These are phyloP conservation scores for Stenogyne calaminthoides DNA, from an alignment of 305 asterid genomes.

Conservation along the genomic window DNA sequence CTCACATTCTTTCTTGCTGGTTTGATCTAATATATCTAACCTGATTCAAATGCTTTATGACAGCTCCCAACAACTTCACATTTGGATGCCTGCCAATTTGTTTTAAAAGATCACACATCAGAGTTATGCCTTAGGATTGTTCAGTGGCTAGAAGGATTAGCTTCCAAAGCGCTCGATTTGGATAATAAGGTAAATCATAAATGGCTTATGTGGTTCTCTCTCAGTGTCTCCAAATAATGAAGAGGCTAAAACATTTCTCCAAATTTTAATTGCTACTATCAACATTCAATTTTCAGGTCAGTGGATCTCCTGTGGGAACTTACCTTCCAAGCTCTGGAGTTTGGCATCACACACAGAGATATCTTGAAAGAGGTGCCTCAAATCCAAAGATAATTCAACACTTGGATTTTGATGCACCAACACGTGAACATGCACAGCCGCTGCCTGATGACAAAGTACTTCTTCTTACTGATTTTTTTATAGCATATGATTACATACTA, in stretches of 20 bases:
- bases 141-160: slow-evolving; percentile 98
- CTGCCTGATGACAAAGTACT: slow-evolving; percentile 90
- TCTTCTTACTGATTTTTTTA: slow-evolving; percentile 25
- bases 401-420: slow-evolving; percentile 99
- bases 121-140: slow-evolving; percentile 92
- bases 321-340: slow-evolving; percentile 96
- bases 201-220: slow-evolving; percentile 24
- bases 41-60: slow-evolving; percentile 31
- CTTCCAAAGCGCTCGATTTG: slow-evolving; percentile 92
- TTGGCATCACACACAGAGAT: slow-evolving; percentile 95
- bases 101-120: slow-evolving; percentile 68
- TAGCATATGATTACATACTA: slow-evolving; percentile 28
- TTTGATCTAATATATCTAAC: not conserved
- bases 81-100: slow-evolving; percentile 90
- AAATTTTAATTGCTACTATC: slow-evolving; percentile 11
- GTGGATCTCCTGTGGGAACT: slow-evolving; percentile 95
- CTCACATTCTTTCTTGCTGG: slow-evolving; percentile 24
- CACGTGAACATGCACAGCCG: slow-evolving; percentile 91
- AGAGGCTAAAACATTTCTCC: not conserved
- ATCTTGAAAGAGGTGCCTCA: slow-evolving; percentile 71
- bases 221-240: slow-evolving; percentile 25
- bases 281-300: slow-evolving; percentile 53
- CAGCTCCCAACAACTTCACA: slow-evolving; percentile 98
- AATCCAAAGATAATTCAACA: slow-evolving; percentile 76
- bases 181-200: slow-evolving; percentile 65